Conservation (phyloP, 805 yeast genomes). For the Geotrichum ghanense region DNA sequence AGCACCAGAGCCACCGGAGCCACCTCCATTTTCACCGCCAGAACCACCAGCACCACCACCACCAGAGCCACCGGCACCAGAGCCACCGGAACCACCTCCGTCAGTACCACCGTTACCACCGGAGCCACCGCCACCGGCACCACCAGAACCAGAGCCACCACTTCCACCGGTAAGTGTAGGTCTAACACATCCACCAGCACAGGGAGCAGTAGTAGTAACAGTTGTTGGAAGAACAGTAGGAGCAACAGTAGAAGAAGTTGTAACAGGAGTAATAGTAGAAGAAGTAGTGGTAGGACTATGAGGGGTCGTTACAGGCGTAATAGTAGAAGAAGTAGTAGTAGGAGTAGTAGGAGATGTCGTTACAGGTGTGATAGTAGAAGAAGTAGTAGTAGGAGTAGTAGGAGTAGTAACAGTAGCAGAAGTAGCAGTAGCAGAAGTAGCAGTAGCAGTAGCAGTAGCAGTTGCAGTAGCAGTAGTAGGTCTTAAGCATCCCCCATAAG, state of each 20-base stretch:
- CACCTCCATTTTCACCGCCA: neutral
- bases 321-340: neutral
- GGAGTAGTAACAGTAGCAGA: neutral
- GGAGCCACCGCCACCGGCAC: neutral
- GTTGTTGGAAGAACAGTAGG: neutral
- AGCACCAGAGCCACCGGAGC: neutral
- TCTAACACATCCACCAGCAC: neutral
- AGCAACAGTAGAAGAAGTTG: neutral
- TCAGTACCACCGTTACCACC: neutral
- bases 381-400: neutral
- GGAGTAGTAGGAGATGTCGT: neutral
- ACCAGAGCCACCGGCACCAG: neutral
- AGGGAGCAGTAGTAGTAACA: conserved; percentile 1
- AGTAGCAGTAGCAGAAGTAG: neutral
- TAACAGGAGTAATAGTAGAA: neutral
- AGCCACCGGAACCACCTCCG: neutral
- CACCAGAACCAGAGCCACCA: neutral
- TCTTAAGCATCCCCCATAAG: no score
- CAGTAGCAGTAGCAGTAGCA: neutral
- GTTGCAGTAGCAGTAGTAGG: neutral
- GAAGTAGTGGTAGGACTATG: neutral
- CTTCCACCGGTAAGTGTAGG: neutral
- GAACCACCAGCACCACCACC: neutral
- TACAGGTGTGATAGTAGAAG: neutral
- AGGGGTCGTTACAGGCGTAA: neutral